phyloP scores from a whole-genome alignment of 2,329 filamentous ascomycete species.

The Aspergillus aculeatus region DNA sequence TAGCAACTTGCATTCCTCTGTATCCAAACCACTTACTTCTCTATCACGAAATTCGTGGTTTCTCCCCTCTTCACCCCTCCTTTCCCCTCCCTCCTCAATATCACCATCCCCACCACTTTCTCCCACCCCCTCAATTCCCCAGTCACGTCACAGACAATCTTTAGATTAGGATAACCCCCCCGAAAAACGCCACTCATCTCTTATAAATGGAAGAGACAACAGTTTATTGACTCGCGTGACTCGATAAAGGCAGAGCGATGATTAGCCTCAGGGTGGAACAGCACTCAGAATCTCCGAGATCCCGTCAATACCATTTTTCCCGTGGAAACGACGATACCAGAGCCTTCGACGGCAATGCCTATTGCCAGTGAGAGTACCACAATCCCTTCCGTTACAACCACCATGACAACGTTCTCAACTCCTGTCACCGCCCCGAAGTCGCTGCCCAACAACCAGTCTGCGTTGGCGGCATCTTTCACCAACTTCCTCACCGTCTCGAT shows the following conservation, averaged over 20 bases:
- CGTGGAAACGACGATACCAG: conserved; percentile 33
- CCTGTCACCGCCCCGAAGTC: conserved; percentile 42
- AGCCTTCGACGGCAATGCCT: conserved; percentile 39
- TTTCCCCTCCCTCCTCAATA: neutral
- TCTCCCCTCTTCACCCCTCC: neutral
- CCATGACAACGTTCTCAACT: conserved; percentile 42
- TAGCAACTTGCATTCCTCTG: conserved; percentile 3
- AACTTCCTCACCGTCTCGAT: conserved; percentile 79
- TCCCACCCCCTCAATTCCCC: neutral
- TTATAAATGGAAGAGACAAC: conserved; percentile 9
- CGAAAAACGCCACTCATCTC: conserved; percentile 1
- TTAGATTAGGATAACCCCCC: neutral
- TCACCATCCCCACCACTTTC: neutral
- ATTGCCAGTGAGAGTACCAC: conserved; percentile 44
- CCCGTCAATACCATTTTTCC: conserved; percentile 36
- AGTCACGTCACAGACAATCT: neutral
- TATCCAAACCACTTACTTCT: neutral
- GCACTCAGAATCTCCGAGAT: conserved; percentile 41
- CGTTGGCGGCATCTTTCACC: conserved; percentile 68
- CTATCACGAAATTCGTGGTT: neutral
- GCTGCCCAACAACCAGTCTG: conserved; percentile 52
- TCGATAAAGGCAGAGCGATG: conserved; percentile 42
- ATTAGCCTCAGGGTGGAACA: conserved; percentile 46
- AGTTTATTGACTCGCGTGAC: conserved; percentile 28
- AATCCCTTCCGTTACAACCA: conserved; percentile 31